These are phyloP conservation scores for Ophiocordyceps camponoti-rufipedis DNA, from an alignment of 2,329 filamentous ascomycete genomes.

Conservation along the genomic window DNA sequence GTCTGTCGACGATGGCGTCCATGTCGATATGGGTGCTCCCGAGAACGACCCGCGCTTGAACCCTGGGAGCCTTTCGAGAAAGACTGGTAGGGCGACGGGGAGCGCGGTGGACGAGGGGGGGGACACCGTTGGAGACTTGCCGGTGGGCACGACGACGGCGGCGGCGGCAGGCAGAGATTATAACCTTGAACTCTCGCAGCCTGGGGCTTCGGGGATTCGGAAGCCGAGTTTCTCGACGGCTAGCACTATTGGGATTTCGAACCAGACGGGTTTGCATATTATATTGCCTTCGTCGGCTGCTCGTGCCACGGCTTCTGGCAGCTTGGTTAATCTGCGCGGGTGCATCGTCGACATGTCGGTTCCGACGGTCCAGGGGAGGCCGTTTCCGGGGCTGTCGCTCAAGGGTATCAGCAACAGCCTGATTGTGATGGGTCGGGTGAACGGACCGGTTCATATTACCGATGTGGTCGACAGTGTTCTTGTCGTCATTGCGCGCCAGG, in stretches of 20 bases:
- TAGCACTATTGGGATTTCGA: slow-evolving; percentile 43
- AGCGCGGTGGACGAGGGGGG: slow-evolving; percentile 6
- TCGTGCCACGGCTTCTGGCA: slow-evolving; percentile 54
- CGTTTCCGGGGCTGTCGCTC: slow-evolving; percentile 52
- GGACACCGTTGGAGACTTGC: slow-evolving; percentile 20
- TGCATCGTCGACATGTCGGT: slow-evolving; percentile 71
- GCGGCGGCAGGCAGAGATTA: slow-evolving; percentile 24
- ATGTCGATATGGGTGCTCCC: slow-evolving; percentile 23
- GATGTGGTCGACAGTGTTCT: slow-evolving; percentile 53
- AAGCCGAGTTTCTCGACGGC: slow-evolving; percentile 46
- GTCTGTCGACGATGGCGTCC: slow-evolving; percentile 6
- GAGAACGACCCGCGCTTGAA: slow-evolving; percentile 24
- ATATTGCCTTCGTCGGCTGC: slow-evolving; percentile 55
- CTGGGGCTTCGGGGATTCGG: slow-evolving; percentile 23
- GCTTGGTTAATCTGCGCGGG: slow-evolving; percentile 46
- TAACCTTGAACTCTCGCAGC: slow-evolving; percentile 33
- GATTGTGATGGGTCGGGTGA: slow-evolving; percentile 60
- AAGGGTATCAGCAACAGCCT: slow-evolving; percentile 53
- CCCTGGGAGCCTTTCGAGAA: slow-evolving; percentile 15
- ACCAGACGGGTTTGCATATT: slow-evolving; percentile 54
- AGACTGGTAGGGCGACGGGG: slow-evolving; percentile 5
- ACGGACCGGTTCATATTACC: slow-evolving; percentile 72
- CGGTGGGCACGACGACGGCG: slow-evolving; percentile 6
- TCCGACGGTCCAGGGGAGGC: slow-evolving; percentile 33
- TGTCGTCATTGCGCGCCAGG: slow-evolving; percentile 67